These are phyloP conservation scores for Urtica urens DNA, from an alignment of 306 rosid species.

Conservation along the genomic window DNA sequence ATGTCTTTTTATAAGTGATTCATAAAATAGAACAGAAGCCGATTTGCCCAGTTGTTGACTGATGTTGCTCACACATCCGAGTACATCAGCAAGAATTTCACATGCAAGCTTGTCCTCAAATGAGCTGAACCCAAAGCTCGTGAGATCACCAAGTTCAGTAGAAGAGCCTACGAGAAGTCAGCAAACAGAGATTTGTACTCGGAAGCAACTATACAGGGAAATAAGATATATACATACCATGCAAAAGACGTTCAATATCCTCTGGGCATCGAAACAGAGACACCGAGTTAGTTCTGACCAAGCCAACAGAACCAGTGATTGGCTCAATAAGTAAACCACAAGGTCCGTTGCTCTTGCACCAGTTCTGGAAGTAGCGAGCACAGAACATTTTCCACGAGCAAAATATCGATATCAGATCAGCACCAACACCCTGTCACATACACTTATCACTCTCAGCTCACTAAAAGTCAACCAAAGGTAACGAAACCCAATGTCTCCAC, in stretches of 20 bases:
- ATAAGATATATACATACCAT: constrained; percentile 35
- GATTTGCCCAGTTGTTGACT: constrained; percentile 79
- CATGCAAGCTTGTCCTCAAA: constrained; percentile 37
- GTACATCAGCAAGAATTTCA: constrained; percentile 51
- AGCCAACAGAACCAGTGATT: constrained; percentile 46
- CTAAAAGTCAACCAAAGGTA: background rate
- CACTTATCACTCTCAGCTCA: constrained; percentile 18
- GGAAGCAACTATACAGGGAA: background rate
- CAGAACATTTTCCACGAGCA: constrained; percentile 72
- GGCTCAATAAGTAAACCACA: constrained; percentile 63
- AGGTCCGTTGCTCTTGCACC: constrained; percentile 77
- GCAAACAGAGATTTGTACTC: constrained; percentile 2
- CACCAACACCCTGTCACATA: constrained; percentile 48
- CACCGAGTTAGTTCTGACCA: constrained; percentile 64
- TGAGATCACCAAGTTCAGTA: constrained; percentile 47
- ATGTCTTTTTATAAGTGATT: constrained; percentile 43
- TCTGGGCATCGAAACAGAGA: constrained; percentile 71
- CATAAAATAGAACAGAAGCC: constrained; percentile 66
- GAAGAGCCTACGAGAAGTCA: constrained; percentile 42
- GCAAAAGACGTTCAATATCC: constrained; percentile 65
- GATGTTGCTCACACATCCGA: constrained; percentile 51
- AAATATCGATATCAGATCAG: constrained; percentile 40
- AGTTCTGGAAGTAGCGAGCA: constrained; percentile 54
- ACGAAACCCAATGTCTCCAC: background rate
- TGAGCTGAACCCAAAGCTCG: constrained; percentile 30